Evolutionary conservation across 2,329 filamentous ascomycete genomes (phyloP), one percentile per base, ranked within the genome.

Genomic region (Coccinonectria pachysandricola): DNA sequence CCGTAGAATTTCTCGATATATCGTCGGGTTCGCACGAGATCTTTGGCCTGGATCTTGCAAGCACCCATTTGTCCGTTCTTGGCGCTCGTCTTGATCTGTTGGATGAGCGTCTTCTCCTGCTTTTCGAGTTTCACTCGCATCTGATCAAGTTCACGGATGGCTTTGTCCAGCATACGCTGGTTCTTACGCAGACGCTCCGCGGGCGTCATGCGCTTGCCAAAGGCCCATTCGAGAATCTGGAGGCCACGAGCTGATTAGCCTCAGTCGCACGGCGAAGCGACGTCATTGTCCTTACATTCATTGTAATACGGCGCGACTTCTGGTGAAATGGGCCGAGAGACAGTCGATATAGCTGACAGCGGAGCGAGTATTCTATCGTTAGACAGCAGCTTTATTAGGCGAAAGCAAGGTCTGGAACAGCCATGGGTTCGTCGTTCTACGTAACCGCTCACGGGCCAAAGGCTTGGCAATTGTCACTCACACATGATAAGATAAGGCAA

Each of bases 11-110:
- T 96, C 59, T 95, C 86, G 32, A 98, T 80, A 46, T 95, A 95
- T 54, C 85, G 73, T 58, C 91, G 72, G 36, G 91, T 96, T 42
- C 91, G 72, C 21, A 98, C 91, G 26, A 98, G 59, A 55, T 98
- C 91, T 59, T 96, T 96, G 21, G 91, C 91, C 56, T 98, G 91
- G 52, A 98, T 94, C 64, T 94, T 93, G 58, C 88, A 85, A 9
- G 91, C 87, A n/a, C 87, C 88, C 72, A 96, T 91, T 62, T 98
- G 88, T 5, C 86, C 86, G 65, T 91, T 93, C 63, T 98, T 94
- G 28, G 91, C 91, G 49, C 83, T 94, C 64, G 93, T 92, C 66
- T 94, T 96, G 63, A 98, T 98, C 52, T 96, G 88, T 39, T 79
- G 71, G 28, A 95, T 79, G 28, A 98, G 68, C 49, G 93, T 94